phyloP scores from a whole-genome alignment of 176 grass and related monocot species.

The Oryza rufipogon region DNA sequence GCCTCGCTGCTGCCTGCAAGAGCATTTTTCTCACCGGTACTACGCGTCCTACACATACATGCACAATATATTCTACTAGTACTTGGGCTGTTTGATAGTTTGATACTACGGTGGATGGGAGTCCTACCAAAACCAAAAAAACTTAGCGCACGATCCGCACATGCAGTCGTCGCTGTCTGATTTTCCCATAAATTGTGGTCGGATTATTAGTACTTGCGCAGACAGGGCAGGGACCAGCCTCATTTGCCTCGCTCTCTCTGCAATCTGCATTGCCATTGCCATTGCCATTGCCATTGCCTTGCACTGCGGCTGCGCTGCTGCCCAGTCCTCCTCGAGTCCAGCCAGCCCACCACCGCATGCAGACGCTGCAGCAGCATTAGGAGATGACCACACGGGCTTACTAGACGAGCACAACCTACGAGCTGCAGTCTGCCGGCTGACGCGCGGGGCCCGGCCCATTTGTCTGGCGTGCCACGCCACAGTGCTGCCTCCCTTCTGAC shows the following conservation, averaged over 20 bases:
- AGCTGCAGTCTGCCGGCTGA: constrained; percentile 2
- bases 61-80: background rate
- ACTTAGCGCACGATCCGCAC: constrained; percentile 9
- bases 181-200: constrained; percentile 36
- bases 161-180: constrained; percentile 27
- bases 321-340: background rate
- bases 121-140: background rate
- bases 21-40: background rate
- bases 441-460: background rate
- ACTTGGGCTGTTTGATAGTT: background rate
- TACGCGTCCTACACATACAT: background rate
- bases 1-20: background rate
- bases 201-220: constrained; percentile 21
- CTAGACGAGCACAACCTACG: constrained; percentile 4
- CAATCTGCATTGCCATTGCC: no score
- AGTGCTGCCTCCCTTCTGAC: background rate
- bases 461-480: background rate
- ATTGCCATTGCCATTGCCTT: background rate
- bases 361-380: background rate
- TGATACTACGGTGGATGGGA: background rate
- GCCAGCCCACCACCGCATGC: background rate
- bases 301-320: background rate
- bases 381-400: constrained; percentile 2
- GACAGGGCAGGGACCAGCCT: background rate
- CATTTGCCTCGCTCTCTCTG: background rate